Evolutionary conservation across 2,329 filamentous ascomycete genomes (phyloP), one percentile per base, ranked within the genome.

Genomic region (Fulvia fulva): DNA sequence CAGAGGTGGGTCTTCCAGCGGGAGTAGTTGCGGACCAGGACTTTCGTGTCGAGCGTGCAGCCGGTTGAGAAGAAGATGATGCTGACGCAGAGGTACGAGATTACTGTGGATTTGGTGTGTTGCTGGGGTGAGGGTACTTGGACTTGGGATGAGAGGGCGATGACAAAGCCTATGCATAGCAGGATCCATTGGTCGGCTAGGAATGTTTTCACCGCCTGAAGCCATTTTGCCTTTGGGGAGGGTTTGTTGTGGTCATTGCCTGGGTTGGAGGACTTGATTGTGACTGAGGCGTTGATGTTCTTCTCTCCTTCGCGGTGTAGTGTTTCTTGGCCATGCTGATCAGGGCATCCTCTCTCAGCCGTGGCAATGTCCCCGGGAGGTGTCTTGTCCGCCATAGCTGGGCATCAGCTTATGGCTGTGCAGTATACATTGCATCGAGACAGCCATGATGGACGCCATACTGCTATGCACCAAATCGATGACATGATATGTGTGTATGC

Each of bases 51-150:
- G 19, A 90, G 81, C 53, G 87, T 88, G 65, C 89, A 80, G 3
- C 87, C 87, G 56, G 86, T 89, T 63, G 89, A 80, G 57, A 90
- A 77, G 71, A 90, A 90, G 65, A 90, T 88, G 66, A 89, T 73
- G 19, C 81, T 83, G 28, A 90, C 85, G 21, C 81, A 84, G 30
- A 87, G 85, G 69, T 90, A 90, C 28, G 89, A 78, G 55, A 89
- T 74, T 8, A 77, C 72, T 14, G 74, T 77, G 50, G 78, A 72
- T 66, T 82, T 83, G 49, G 74, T 73, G 3, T 76, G 71, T 57
- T 81, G 75, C 6, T 82, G 75, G 67, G 84, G 76, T 75, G 82
- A 73, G 76, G 83, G 66, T 73, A 86, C 73, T 72, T 82, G 72
- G 78, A 77, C 75, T 67, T 81, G 80, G 64, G 80, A 80, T 53